Base-by-base conservation (phyloP, 2,329 filamentous ascomycete species). In the Leptographium procerum region DNA sequence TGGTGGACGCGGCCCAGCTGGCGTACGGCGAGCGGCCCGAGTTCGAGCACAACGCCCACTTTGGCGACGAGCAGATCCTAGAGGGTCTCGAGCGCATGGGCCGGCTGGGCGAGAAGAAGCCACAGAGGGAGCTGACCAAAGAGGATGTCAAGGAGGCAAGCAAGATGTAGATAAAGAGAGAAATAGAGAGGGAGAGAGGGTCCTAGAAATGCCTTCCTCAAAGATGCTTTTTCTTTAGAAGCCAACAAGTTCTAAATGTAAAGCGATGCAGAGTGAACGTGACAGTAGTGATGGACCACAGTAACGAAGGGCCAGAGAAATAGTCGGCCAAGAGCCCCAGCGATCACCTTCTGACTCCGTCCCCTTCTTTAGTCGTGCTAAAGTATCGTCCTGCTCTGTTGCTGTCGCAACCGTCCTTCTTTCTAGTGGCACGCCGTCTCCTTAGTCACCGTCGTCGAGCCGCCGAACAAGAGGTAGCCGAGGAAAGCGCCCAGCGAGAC, bases 401-500 rank as follows among this genome's bases (percentile, higher is more conserved):
- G 47, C 24, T 8, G 26, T 26, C 47, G 28, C 47, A n/a, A n/a
- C n/a, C n/a, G n/a, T n/a, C n/a, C n/a, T 51, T 51, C 52, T 7
- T 31, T 26, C 26, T 48, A 97, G 74, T 99, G 92, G 71, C 94
- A 99, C 50, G 92, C 91, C 63, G 89, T 91, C 62, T 90, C 86
- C 78, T 95, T 96, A 31, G 86, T 86, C 9, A 86, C 82, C 57
- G 84, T 80, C 1, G 84, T 84, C 57, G 78, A 77, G 58, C 83
- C 81, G 19, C 89, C 87, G 74, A 96, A 99, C 51, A 87, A 66
- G 61, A 96, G 69, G 69, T 95, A 96, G 50, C 94, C 94, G 51
- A 95, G 72, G 64, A 95, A 95, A 0, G 92, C 91, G 19, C 94
- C 94, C 11, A 95, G 76, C 0, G 88, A 88, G 19, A 97, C 91